phyloP scores from a whole-genome alignment of 306 rosid genomes.

The peach (Prunus persica) region DNA sequence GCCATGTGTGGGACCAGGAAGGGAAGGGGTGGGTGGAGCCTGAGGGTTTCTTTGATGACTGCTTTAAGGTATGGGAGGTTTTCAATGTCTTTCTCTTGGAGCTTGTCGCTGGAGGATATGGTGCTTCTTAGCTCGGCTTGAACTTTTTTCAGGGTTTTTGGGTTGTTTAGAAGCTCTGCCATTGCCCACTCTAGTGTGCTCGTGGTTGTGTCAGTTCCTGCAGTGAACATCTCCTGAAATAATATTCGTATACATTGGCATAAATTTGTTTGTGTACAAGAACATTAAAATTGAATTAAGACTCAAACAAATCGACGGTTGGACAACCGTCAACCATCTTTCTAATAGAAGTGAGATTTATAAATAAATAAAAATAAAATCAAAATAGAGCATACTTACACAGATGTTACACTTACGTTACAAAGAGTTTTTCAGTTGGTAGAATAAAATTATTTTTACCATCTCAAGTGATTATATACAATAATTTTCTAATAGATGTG shows the following conservation, averaged over 20 bases:
- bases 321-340: too few species aligned
- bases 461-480: too few species aligned
- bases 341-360: too few species aligned
- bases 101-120: slow-evolving; percentile 30
- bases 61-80: slow-evolving; percentile 71
- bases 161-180: slow-evolving; percentile 80
- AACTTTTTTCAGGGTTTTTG: slow-evolving; percentile 48
- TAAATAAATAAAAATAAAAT: too few species aligned
- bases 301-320: too few species aligned
- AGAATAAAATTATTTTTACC: too few species aligned
- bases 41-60: slow-evolving; percentile 76
- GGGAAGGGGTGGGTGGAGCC: slow-evolving; percentile 97
- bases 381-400: too few species aligned
- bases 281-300: too few species aligned
- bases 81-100: slow-evolving; percentile 64
- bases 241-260: neutral
- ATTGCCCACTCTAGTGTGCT: slow-evolving; percentile 90
- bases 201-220: slow-evolving; percentile 88
- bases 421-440: too few species aligned
- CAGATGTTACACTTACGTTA: too few species aligned
- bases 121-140: slow-evolving; percentile 60
- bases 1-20: slow-evolving; percentile 90
- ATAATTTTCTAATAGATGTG: too few species aligned
- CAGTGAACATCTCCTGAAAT: slow-evolving; percentile 78
- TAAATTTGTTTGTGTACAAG: too few species aligned